Percentiles rank a stretch among this genome's conserved stretches.
Evolutionary conservation across 768 basidiomycete species (phyloP).

Genomic region (Serendipita sp.): DNA sequence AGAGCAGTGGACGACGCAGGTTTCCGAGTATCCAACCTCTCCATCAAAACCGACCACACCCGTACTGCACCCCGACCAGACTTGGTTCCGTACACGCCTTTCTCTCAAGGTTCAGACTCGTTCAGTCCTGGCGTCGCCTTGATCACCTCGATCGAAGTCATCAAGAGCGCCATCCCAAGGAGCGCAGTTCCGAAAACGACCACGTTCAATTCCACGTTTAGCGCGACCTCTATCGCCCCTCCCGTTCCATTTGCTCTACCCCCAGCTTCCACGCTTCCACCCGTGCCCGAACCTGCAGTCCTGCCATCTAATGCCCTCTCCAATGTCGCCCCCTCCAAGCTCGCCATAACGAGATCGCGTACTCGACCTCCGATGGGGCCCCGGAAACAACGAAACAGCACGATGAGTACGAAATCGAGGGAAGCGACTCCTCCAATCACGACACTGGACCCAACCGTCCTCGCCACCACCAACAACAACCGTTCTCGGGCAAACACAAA

Average conservation of each 20-base stretch:
- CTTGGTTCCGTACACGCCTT: not conserved
- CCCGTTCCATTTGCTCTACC: not conserved
- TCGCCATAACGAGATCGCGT: not conserved
- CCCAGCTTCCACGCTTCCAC: not conserved
- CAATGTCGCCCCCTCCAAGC: not conserved
- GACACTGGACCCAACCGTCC: not conserved
- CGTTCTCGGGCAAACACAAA: not conserved
- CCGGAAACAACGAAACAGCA: not conserved
- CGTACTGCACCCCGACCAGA: not conserved
- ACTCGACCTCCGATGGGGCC: not conserved
- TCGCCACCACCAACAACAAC: not conserved
- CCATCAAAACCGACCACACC: not conserved
- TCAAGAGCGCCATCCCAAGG: not conserved
- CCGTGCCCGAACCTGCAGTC: too few species aligned
- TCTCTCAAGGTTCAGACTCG: slow-evolving; percentile 3
- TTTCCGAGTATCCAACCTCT: not conserved
- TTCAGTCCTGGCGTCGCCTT: not conserved
- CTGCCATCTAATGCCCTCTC: not conserved
- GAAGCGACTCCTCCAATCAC: not conserved
- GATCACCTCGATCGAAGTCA: not conserved
- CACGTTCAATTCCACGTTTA: too few species aligned
- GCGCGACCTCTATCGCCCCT: not conserved
- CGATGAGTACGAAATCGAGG: not conserved
- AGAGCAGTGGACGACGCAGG: not conserved
- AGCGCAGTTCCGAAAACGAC: not conserved